Evolutionary conservation across 1,284 basidiomycete species (phyloP), one percentile per base, ranked within the genome.

Genomic region (Boletus calvinii): DNA sequence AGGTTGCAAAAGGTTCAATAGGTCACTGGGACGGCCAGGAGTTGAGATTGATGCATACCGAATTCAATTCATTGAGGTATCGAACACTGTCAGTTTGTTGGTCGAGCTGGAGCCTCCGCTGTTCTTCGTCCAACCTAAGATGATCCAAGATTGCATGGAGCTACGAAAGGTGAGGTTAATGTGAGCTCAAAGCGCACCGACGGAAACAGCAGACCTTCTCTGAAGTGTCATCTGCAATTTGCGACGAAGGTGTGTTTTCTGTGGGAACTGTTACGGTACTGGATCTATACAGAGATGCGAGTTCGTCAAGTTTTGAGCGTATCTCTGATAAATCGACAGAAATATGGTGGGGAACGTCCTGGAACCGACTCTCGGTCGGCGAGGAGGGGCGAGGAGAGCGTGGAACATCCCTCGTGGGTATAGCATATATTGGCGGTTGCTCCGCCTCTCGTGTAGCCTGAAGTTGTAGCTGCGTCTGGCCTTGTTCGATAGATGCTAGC

Each of bases 41-140:
- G 17, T 40, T 36, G 29, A 12, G 7, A 46, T 41, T 3, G 18
- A 32, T 32, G 64, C 77, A 55, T 58, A 85, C 87, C 46, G 74
- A 72, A 60, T 89, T 90, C 32, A 90, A 74, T 62, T 90, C 86
- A 56, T 85, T 84, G 22, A 90, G 76, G 64, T 90, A 90, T 18
- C 86, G 78, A 52, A 84, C 80, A 55, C 79, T 87, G 56, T 90
- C 87, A 5, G 76, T 74, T 61, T 89, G 87, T 60, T 86, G 84
- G 50, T 81, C 78, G 18, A 73, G 62, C 57, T 82, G 78, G 2
- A 76, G 54, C 3, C 69, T 71, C 34, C 75, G 77, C 54, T 80
- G 76, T 17, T 67, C 72, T 48, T 75, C 71, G 6, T 79, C 79
- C 22, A 70, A 69, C 52, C 73, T 73, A 9, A 85, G 61, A 13